phyloP scores from a whole-genome alignment of 495 filamentous ascomycete species.

The Podospora tetraspora region DNA sequence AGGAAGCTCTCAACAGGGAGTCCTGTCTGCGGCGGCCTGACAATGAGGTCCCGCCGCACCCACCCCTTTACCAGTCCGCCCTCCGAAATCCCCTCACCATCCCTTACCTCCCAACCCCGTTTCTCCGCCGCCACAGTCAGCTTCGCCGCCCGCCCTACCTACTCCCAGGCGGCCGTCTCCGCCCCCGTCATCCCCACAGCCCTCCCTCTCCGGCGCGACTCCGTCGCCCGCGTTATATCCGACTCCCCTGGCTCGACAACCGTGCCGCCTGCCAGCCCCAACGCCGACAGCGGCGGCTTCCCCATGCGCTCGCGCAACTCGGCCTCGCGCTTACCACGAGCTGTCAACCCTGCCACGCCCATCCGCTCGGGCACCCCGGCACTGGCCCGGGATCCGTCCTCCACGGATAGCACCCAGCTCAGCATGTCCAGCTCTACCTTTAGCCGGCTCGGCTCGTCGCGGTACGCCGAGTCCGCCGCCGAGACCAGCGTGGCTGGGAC shows the following conservation, averaged over 20 bases:
- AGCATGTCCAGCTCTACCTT: constrained; percentile 33
- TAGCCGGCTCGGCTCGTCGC: constrained; percentile 23
- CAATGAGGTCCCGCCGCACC: constrained; percentile 17
- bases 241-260: neutral
- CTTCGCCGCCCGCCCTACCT: constrained; percentile 15
- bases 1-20: neutral
- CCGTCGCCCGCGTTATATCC: constrained; percentile 6
- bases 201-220: constrained; percentile 9
- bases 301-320: constrained; percentile 27
- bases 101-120: neutral
- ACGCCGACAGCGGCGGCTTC: constrained; percentile 18
- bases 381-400: constrained; percentile 27
- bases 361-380: constrained; percentile 28
- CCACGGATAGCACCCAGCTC: constrained; percentile 32
- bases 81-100: neutral
- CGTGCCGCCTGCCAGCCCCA: constrained; percentile 15
- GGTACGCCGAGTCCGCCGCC: constrained; percentile 20
- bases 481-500: constrained; percentile 23
- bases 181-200: constrained; percentile 1
- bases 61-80: constrained; percentile 8
- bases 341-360: constrained; percentile 28
- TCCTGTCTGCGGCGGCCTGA: constrained; percentile 13
- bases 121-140: constrained; percentile 10
- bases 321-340: constrained; percentile 26
- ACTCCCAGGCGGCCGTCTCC: constrained; percentile 17